These are phyloP conservation scores for Nannochloropsis granulata DNA, from an alignment of 108 stramenopile genomes.

Conservation along the genomic window DNA sequence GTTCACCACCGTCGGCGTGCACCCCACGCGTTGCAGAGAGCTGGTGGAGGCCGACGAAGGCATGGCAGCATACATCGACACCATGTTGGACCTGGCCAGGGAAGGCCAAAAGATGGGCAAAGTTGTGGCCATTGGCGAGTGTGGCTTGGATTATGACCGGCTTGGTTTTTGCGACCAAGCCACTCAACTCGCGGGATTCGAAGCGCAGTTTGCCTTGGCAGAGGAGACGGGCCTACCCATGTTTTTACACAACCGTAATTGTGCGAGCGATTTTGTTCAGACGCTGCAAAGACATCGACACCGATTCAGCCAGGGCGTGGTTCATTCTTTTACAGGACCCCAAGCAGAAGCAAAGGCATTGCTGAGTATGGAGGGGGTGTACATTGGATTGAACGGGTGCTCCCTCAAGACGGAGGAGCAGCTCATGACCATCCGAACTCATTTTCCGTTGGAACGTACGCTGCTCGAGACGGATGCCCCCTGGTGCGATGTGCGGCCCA, in stretches of 20 bases:
- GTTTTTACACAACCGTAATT: constrained; percentile 84
- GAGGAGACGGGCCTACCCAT: constrained; percentile 51
- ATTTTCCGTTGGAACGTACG: constrained; percentile 58
- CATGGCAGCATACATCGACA: constrained; percentile 1
- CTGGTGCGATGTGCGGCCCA: constrained; percentile 44
- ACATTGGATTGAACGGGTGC: constrained; percentile 91
- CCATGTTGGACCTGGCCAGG: not conserved
- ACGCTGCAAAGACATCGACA: constrained; percentile 45
- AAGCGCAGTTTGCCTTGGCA: constrained; percentile 55
- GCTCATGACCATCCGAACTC: constrained; percentile 46
- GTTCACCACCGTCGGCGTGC: constrained; percentile 74
- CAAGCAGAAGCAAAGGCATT: constrained; percentile 59
- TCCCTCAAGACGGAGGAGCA: constrained; percentile 75
- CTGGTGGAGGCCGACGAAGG: constrained; percentile 40
- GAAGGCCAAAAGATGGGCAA: constrained; percentile 19
- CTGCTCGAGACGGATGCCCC: constrained; percentile 94
- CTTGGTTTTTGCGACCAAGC: constrained; percentile 68
- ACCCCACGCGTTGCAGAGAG: constrained; percentile 75
- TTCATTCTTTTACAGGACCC: constrained; percentile 48
- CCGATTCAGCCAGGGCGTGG: constrained; percentile 1
- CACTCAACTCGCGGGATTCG: constrained; percentile 53
- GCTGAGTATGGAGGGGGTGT: constrained; percentile 53
- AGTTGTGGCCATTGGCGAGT: constrained; percentile 85
- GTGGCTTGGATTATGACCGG: constrained; percentile 87
- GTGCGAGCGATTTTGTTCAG: constrained; percentile 54